Base-by-base conservation (phyloP, 495 filamentous ascomycete genomes). In the Penicillium paradoxum region DNA sequence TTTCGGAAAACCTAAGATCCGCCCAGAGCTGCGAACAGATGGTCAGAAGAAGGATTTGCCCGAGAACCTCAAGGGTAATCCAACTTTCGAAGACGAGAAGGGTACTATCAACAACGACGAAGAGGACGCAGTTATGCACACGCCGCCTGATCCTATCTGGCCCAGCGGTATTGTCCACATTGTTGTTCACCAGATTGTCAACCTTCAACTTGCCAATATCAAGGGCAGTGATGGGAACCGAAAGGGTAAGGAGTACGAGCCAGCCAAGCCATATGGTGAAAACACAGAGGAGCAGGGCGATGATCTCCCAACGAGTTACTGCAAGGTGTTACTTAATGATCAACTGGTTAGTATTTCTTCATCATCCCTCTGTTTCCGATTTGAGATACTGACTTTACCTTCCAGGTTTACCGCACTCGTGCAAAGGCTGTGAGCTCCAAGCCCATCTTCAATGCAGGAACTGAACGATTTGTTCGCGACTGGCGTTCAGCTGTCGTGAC, bases 361-460 rank as follows among this genome's bases (percentile, higher is more conserved):
- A 40, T 41, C 27, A 13, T 21, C 41, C 15, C 6, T 27, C 8
- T n/a, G 1, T 47, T 19, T 25, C 14, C 42, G 34, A n/a, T 29
- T 0, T 2, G 6, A 27, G 19, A 24, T 43, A 21, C 42, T 51
- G 36, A 58, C 38, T 18, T 13, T 15, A 2, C 39, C 0, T 36
- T 15, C 7, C 54, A 81, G 78, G 63, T 91, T 44, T 97, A 96
- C 72, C 87, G 90, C 55, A 97, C 92, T 27, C 83, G 92, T 57
- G 77, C 87, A 18, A 97, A 97, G 72, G 90, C 89, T 22, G 84
- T 95, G 11, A 95, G 88, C 56, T 91, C 87, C 40, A 91, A 91
- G 68, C 92, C 92, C 9, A 96, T 97, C 56, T 97, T 95, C 75
- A 95, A 97, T 58, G 91, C 92, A 13, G 92, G 92, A 32, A 96